Percentiles rank a stretch among this genome's conserved stretches.
These are phyloP conservation scores for Salix dunnii DNA, from an alignment of 345 rosid genomes.

Conservation along the genomic window DNA sequence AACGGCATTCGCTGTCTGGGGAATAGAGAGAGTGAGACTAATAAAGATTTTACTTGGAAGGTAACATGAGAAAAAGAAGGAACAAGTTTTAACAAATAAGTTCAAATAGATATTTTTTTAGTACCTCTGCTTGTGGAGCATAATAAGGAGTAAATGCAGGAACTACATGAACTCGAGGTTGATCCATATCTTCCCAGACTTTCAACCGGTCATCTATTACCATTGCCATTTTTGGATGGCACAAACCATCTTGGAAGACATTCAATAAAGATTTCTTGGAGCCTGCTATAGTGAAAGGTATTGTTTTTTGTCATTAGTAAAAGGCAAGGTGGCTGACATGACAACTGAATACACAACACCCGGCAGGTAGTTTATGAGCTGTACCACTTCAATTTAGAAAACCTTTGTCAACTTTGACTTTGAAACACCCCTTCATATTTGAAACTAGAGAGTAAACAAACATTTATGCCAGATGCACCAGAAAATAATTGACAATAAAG, in stretches of 20 bases:
- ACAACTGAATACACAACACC: not conserved
- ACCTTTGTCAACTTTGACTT: not conserved
- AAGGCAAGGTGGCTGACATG: constrained; percentile 1
- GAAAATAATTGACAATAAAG: not conserved
- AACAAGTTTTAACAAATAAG: constrained; percentile 5
- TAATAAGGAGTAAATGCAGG: constrained; percentile 88
- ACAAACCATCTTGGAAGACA: constrained; percentile 79
- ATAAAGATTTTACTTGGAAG: constrained; percentile 10
- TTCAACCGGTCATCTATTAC: constrained; percentile 94
- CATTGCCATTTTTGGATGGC: constrained; percentile 99
- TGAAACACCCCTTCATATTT: not conserved
- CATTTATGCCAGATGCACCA: not conserved
- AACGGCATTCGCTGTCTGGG: constrained; percentile 72
- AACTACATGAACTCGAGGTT: constrained; percentile 94
- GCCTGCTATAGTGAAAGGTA: constrained; percentile 40
- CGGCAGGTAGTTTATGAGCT: not conserved
- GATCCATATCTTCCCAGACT: constrained; percentile 99
- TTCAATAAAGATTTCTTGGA: constrained; percentile 75
- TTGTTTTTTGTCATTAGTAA: not conserved
- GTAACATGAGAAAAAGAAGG: constrained; percentile 1
- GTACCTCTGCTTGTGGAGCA: constrained; percentile 99
- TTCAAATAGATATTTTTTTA: constrained; percentile 16
- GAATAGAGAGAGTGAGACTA: not conserved
- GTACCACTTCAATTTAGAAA: not conserved
- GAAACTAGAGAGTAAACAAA: constrained; percentile 9